Evolutionary conservation across 768 basidiomycete species (phyloP), one percentile per base, ranked within the genome.

Genomic region (Rhodotorula taiwanensis): DNA sequence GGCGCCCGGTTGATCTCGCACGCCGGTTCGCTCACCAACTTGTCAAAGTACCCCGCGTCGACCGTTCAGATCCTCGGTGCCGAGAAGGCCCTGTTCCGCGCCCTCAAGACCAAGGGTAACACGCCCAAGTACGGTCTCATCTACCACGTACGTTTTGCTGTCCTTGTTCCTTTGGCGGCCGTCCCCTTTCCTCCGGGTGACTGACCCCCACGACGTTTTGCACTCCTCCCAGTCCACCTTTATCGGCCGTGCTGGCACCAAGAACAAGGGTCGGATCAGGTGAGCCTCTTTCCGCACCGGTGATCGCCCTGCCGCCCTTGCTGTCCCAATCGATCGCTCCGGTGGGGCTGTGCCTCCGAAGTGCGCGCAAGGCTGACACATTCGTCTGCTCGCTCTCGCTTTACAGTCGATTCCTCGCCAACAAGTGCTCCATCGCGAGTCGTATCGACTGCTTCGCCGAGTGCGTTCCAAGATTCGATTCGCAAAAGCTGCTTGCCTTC

Each of bases 361-460:
- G 2, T 14, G 0, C 50, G 21, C 23, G n/a, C n/a, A n/a, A n/a
- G n/a, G n/a, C n/a, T n/a, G n/a, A 18, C 28, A 13, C 33, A 10
- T 10, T 28, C 5, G 8, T 16, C 3, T 15, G 13, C 14, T n/a
- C n/a, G n/a, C 8, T 27, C 36, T 27, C 51, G 34, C n/a, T n/a
- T n/a, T n/a, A n/a, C n/a, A n/a, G n/a, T n/a, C 86, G 94, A n/a
- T 98, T 97, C 83, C 81, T 98, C 13, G 94, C 94, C 43, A 98
- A 98, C 82, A 98, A 98, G 78, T 92, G 90, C 74, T 93, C 92
- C 58, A 97, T 98, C 71, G 94, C 94, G 3, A 88, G 90, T 21
- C 82, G 94, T 58, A 97, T 98, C 77, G 94, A 98, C 75, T 97
- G 92, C 76, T 98, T 88, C 74, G 80, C 86, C 4, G 89, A 89